These are phyloP conservation scores for Amoeboaphelidium occidentale DNA, from an alignment of 371 early-diverging fungal species.

Conservation along the genomic window DNA sequence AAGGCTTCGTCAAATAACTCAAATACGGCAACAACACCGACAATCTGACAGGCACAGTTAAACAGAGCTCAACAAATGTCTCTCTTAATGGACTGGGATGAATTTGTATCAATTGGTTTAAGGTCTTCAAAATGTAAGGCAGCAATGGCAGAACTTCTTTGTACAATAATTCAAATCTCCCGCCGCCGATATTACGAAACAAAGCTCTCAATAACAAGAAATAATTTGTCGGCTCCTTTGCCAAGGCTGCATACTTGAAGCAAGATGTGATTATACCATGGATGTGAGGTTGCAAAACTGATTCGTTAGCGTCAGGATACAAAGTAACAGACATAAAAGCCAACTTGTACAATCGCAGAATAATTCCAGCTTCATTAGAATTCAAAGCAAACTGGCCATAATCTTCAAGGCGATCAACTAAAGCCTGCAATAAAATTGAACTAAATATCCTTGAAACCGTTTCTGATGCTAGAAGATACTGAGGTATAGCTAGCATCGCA, in stretches of 20 bases:
- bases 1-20: constrained; percentile 79
- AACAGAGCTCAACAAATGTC: constrained; percentile 43
- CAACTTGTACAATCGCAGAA: constrained; percentile 73
- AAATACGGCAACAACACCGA: constrained; percentile 83
- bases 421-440: constrained; percentile 41
- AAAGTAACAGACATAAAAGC: constrained; percentile 77
- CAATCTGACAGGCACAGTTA: constrained; percentile 90
- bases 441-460: constrained; percentile 45
- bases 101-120: constrained; percentile 56
- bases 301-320: constrained; percentile 78
- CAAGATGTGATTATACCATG: constrained; percentile 65
- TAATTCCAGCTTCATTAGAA: constrained; percentile 39
- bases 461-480: constrained; percentile 62
- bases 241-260: constrained; percentile 51
- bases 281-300: constrained; percentile 66
- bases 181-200: constrained; percentile 71
- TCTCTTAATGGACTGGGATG: constrained; percentile 64
- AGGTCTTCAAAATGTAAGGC: constrained; percentile 60
- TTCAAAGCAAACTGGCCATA: constrained; percentile 61
- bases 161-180: constrained; percentile 42
- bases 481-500: constrained; percentile 56
- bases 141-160: constrained; percentile 81
- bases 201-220: constrained; percentile 68
- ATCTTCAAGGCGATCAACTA: constrained; percentile 56
- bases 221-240: constrained; percentile 68